Base-by-base conservation (phyloP, 2,329 filamentous ascomycete species). In the Mariannaea elegans region DNA sequence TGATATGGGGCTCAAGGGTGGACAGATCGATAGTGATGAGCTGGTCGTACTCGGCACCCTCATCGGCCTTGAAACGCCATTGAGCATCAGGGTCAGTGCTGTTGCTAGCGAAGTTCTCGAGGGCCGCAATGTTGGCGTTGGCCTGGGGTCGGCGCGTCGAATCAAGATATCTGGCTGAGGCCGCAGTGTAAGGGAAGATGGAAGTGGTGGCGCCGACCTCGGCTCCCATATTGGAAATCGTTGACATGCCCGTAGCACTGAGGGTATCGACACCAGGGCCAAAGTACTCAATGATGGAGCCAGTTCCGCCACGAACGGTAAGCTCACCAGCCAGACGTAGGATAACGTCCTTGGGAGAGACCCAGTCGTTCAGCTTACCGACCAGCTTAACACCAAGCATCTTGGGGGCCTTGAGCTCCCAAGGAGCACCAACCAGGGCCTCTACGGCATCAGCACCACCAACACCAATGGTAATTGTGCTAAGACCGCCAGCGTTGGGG, bases 391-490 rank as follows among this genome's bases (percentile, higher is more conserved):
- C 93, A 71, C 94, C 94, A 12, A 97, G 80, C 49, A 99, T 84
- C 77, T 92, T 93, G 14, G 95, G 95, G 5, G 95, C 95, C 82
- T 97, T 97, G 60, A 99, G 82, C 79, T 99, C 95, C 95, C 95
- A 99, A 0, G 95, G 95, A 8, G 94, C 93, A 73, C 97, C 94
- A 2, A 97, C 95, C 38, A 99, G 86, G 7, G 94, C 95, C 79
- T 99, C 95, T 2, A 99, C 95, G 21, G 95, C 95, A 79, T 99
- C 95, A 21, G 95, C 95, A 72, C 95, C 95, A 73, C 95, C 95
- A 31, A 99, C 95, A 76, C 95, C 95, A 75, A 99, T 98, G 8
- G 95, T 95, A 71, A 97, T 93, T 4, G 93, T 94, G 68, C 91
- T 93, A 54, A 98, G 82, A 59, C 95, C 95, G 70, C 95, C 95